Conservation (phyloP, 129 eudicot species). For the sunflower (Helianthus annuus) region HanXRQr2.0-SUNRISE NC_035442.2:66486673-66487172, state of each 20-base stretch:
- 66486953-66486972: conserved; percentile 27
- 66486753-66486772: conserved; percentile 27
- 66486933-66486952: conserved; percentile 29
- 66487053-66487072: conserved; percentile 29
- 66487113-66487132: conserved; percentile 46
- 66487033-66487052: conserved; percentile 40
- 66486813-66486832: conserved; percentile 15
- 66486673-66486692: not conserved
- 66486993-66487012: conserved; percentile 26
- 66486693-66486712: not conserved
- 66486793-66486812: conserved; percentile 36
- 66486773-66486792: conserved; percentile 26
- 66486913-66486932: conserved; percentile 33
- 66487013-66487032: conserved; percentile 38
- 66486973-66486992: conserved; percentile 33
- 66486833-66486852: conserved; percentile 21
- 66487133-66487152: conserved; percentile 59
- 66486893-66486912: conserved; percentile 28
- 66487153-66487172: conserved; percentile 67
- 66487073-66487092: conserved; percentile 31
- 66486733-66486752: conserved; percentile 4
- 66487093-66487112: conserved; percentile 38
- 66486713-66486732: not conserved
- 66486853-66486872: conserved; percentile 26
- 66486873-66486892: conserved; percentile 20